Conservation (phyloP, 1,139 yeast species). For the Yamadazyma atlantica region DNA sequence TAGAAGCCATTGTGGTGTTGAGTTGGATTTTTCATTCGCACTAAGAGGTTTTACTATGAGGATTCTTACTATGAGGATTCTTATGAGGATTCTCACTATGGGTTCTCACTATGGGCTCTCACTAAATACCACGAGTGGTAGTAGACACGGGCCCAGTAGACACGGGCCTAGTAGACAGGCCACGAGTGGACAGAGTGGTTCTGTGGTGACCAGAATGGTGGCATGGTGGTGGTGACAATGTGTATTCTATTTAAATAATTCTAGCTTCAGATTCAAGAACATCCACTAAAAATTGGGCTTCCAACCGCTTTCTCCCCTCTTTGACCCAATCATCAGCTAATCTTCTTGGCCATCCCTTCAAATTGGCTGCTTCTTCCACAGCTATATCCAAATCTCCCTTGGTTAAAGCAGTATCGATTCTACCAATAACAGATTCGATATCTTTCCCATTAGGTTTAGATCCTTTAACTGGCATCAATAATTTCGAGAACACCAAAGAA, state of each 20-base stretch:
- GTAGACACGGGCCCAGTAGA: no score
- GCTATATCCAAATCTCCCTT: conserved; percentile 84
- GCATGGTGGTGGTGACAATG: no score
- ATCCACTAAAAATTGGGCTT: conserved; percentile 75
- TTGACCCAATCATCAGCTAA: conserved; percentile 89
- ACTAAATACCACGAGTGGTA: no score
- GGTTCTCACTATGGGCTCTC: no score
- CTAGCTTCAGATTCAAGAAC: conserved; percentile 60
- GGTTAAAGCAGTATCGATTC: conserved; percentile 74
- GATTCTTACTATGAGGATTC: background rate
- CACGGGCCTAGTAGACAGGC: no score
- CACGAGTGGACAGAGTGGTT: no score
- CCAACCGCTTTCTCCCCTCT: conserved; percentile 87
- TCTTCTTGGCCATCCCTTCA: conserved; percentile 92
- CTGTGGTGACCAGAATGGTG: no score
- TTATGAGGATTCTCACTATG: no score
- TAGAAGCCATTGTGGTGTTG: conserved; percentile 13
- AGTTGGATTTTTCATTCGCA: no score
- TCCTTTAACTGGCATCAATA: conserved; percentile 67
- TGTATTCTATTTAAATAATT: conserved; percentile 23
- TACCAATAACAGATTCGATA: conserved; percentile 83
- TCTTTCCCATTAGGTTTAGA: conserved; percentile 67
- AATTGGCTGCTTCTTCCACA: conserved; percentile 84
- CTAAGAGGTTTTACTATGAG: no score
- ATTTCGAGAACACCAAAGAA: conserved; percentile 72